Conservation (phyloP, 768 basidiomycete species). For the Amanita inopinata region DNA sequence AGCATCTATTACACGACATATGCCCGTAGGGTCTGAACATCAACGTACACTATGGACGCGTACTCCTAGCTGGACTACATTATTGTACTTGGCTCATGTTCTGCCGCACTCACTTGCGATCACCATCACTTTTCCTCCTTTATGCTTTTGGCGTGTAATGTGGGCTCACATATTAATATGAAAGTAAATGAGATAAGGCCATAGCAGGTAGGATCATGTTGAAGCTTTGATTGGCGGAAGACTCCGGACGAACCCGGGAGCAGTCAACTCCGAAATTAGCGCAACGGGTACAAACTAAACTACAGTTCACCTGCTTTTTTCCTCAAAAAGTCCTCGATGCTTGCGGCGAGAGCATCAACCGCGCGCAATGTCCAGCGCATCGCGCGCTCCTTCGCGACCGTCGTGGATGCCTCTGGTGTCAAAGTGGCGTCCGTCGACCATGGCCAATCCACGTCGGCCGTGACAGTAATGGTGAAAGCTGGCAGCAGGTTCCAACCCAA, state of each 20-base stretch:
- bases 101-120: not conserved
- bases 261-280: constrained; percentile 19
- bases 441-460: constrained; percentile 73
- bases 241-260: constrained; percentile 19
- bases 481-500: constrained; percentile 84
- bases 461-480: constrained; percentile 89
- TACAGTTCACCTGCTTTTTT: constrained; percentile 19
- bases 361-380: constrained; percentile 47
- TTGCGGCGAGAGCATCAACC: constrained; percentile 50
- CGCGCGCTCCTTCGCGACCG: constrained; percentile 73
- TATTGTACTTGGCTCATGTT: not conserved
- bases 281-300: constrained; percentile 11
- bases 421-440: constrained; percentile 82
- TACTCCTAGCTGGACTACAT: not conserved
- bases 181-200: too few relatives aligned
- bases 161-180: not conserved
- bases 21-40: constrained; percentile 21
- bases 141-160: not conserved
- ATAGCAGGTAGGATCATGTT: too few relatives aligned
- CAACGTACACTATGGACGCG: not conserved
- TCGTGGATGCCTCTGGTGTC: constrained; percentile 68
- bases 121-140: not conserved
- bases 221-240: not conserved
- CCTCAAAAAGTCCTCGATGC: constrained; percentile 36
- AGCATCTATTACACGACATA: constrained; percentile 40